Evolutionary conservation across 352 stramenopile genomes (phyloP), one percentile per base, ranked within the genome.

Genomic region (Blastocystis hominis): DNA sequence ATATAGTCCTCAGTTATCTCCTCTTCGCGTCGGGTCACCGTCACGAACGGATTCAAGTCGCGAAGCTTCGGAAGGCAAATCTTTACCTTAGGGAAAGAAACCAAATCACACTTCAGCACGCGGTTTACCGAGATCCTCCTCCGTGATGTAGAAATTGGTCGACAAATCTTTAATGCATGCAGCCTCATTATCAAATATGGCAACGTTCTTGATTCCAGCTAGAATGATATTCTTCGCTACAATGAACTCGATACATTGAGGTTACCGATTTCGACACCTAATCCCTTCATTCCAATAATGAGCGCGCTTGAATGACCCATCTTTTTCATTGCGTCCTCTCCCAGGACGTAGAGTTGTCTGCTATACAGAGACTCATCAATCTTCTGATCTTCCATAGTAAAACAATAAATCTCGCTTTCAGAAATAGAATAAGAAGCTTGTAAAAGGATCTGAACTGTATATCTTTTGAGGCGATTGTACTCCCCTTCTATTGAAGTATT

Each of bases 291-390:
- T 0, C 97, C 97, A 77, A 98, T 89, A 87, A 99, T 91, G 47
- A 99, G 92, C 38, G 98, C 96, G 69, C 95, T 95, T 20, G 94
- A 94, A 30, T 91, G 90, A 88, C 95, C 95, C 96, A 99, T 98
- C 59, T 95, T 93, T 86, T 94, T 91, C 92, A 98, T 96, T 15
- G 96, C 96, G 89, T 99, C 97, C 90, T 97, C 96, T 34, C 97
- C 97, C 94, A 99, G 98, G 34, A 99, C 97, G 89, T 99, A 99
- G 9, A 99, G 92, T 92, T 99, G 96, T 47, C 94, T 93, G 89
- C 92, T 95, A 90, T 97, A 96, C 9, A 96, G 91, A 38, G 79
- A 78, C 36, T 90, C 76, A 56, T 90, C 89, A 77, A 90, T 89
- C 94, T 92, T 61, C 17, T 10, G 30, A 46, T 62, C 55, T 66